Conservation (phyloP, 495 filamentous ascomycete genomes). For the Penicillium ochrochloron region DNA sequence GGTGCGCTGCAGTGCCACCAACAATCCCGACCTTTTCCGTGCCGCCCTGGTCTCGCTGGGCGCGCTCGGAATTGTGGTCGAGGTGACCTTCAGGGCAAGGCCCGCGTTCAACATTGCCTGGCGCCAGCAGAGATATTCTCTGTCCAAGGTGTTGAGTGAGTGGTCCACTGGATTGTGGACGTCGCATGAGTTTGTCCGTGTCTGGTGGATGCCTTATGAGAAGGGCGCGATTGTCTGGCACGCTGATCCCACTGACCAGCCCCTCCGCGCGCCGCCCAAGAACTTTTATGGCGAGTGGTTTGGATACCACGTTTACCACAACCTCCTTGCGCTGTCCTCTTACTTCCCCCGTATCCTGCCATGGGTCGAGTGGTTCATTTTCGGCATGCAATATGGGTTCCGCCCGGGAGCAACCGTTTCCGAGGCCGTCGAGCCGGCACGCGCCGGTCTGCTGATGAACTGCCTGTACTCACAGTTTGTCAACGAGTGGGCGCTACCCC, state of each 20-base stretch:
- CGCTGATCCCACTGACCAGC: conserved; percentile 72
- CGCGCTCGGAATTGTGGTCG: conserved; percentile 86
- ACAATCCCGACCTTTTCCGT: conserved; percentile 80
- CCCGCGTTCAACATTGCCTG: conserved; percentile 80
- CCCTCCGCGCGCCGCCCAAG: conserved; percentile 48
- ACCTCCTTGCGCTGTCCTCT: conserved; percentile 75
- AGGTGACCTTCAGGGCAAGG: conserved; percentile 81
- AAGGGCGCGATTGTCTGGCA: conserved; percentile 84
- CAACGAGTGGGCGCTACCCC: conserved; percentile 95
- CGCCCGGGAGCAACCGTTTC: conserved; percentile 62
- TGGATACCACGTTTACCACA: conserved; percentile 89
- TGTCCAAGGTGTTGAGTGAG: conserved; percentile 65
- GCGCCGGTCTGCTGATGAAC: conserved; percentile 87
- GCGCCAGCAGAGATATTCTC: conserved; percentile 75
- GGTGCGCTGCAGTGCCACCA: conserved; percentile 69
- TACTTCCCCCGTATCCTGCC: conserved; percentile 82
- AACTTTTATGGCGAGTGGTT: conserved; percentile 81
- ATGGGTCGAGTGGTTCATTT: conserved; percentile 89
- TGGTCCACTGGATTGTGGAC: conserved; percentile 85
- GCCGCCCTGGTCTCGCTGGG: conserved; percentile 87
- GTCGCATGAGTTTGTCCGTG: conserved; percentile 81
- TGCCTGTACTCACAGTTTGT: conserved; percentile 96
- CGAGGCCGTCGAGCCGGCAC: conserved; percentile 76
- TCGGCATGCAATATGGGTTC: conserved; percentile 95
- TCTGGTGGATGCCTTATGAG: conserved; percentile 98